Base-by-base conservation (phyloP, 441 rosid genomes). In the Populus trichocarpa region DNA sequence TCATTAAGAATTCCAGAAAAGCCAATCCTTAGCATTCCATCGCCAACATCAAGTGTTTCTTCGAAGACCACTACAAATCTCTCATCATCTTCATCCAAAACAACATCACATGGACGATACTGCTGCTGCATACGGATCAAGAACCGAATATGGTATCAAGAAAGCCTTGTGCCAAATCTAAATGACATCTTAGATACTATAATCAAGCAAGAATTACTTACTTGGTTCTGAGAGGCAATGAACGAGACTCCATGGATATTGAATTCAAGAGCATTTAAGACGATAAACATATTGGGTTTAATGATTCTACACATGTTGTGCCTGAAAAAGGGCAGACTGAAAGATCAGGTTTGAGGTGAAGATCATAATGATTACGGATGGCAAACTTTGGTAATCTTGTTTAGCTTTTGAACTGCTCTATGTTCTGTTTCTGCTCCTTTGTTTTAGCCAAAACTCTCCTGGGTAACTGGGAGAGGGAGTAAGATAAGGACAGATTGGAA, bases 61-160 rank as follows among this genome's bases (percentile, higher is more conserved):
- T 88, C 30, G 72, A 85, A 89, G 64, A 76, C 75, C 83, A 85
- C 67, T 6, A 89, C 82, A 76, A 89, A 74, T 40, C 82, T 76
- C 86, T 84, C 84, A 75, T 82, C 89, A 66, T 80, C 85, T 28
- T 40, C 79, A 69, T 85, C 87, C 83, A 85, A 36, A 70, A 81
- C 50, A 70, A 82, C 79, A 61, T 72, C 87, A 67, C 78, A 2
- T 25, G 88, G 87, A 32, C 33, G 28, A 71, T 69, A 76, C 81
- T 65, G 28, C 84, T 28, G 79, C 86, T 28, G 79, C 83, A 74
- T 26, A 67, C 6, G 4, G 13, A n/a, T 57, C 74, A 25, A 59
- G n/a, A 30, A 67, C 70, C 66, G 0, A 67, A 64, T 22, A 73
- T 13, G 22, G 9, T 8, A 53, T 32, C 67, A 46, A 18, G 11